Percentiles rank a stretch among this genome's conserved stretches.
These are phyloP conservation scores for Avena atlantica DNA, from an alignment of 176 grass and related monocot species.

Conservation along the genomic window DNA sequence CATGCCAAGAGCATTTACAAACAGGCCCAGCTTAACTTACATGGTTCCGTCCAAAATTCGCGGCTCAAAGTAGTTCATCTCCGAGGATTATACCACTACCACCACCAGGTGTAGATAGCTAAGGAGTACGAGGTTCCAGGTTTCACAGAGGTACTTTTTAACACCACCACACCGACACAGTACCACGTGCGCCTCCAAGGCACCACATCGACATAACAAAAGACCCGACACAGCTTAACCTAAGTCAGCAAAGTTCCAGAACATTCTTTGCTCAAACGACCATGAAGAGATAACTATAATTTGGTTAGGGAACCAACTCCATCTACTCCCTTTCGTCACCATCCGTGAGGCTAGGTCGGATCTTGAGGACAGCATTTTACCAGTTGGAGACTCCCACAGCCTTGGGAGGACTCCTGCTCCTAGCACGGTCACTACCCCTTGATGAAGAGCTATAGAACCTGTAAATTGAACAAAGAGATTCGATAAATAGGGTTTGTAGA, in stretches of 20 bases:
- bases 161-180: conserved; percentile 4
- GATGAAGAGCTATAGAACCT: conserved; percentile 58
- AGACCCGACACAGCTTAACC: conserved; percentile 31
- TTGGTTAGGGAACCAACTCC: conserved; percentile 38
- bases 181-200: conserved; percentile 34
- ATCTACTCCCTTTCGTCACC: conserved; percentile 41
- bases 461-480: conserved; percentile 9
- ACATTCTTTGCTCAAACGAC: conserved; percentile 25
- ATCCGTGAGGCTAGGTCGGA: conserved; percentile 30
- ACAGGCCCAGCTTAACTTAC: conserved; percentile 10
- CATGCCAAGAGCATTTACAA: conserved; percentile 22
- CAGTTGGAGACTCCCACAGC: conserved; percentile 55
- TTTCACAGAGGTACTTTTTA: conserved; percentile 17
- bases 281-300: conserved; percentile 35
- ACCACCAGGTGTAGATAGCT: conserved; percentile 37
- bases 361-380: conserved; percentile 41
- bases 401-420: conserved; percentile 67
- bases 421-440: conserved; percentile 38
- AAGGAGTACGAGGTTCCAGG: conserved; percentile 25
- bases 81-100: conserved; percentile 24
- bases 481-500: neutral
- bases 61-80: neutral
- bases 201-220: conserved; percentile 18
- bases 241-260: conserved; percentile 50
- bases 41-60: conserved; percentile 44